Evolutionary conservation across 1,139 yeast species (phyloP), one percentile per base, ranked within the genome.

Genomic region (Candida sojae): DNA sequence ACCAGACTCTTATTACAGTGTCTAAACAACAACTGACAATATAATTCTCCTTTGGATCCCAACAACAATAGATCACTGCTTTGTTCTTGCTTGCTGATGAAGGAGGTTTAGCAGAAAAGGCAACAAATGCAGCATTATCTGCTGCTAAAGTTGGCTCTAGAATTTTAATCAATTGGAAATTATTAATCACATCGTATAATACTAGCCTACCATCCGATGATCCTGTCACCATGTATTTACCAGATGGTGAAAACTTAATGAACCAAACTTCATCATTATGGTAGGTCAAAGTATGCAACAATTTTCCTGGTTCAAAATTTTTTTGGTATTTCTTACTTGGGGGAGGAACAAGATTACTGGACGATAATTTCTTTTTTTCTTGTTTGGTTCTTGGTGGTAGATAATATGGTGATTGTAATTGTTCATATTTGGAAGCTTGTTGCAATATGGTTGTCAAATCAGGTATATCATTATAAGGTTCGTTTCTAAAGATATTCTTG

Each of bases 211-310:
- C 79, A 59, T 89, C 96, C 21, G 83, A 78, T 9, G 95, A 84
- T 0, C 93, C 90, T 0, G 93, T 80, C 8, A 90, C 96, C 45
- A 92, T 69, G 53, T 73, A 83, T 51, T 74, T 75, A 1, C 97
- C 97, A 66, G 80, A 78, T 38, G 91, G 89, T 3, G 95, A 86
- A 61, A 89, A 91, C 51, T 81, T 80, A 12, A 87, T 74, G 59
- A 77, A 86, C 97, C 97, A 92, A 5, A 89, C 95, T 62, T 92
- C 97, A 57, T 86, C 84, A 0, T 72, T 67, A 60, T 88, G 95
- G 45, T 75, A 72, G 2, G 68, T 61, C 23, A 90, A 61, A 0
- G 71, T 67, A 46, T 64, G 66, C 13, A 71, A 57, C 12, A 67
- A 63, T 13, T 68, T 50, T 4, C 43, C 43, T 5, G 41, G 29